Conservation (phyloP, 371 early-diverging fungal genomes). For the Mortierella sp. region DNA sequence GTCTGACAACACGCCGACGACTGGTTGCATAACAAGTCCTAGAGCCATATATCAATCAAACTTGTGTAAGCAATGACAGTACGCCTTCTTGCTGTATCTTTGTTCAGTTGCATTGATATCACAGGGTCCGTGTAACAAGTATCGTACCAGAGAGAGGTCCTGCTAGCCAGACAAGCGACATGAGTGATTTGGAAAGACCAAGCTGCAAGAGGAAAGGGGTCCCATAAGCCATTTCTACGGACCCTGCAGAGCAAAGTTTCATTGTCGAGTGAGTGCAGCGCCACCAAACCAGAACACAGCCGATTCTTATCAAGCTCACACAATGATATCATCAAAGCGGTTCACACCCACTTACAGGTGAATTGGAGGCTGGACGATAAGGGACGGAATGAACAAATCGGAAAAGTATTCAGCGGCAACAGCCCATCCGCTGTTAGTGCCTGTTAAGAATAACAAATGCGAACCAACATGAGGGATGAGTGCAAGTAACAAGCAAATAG, state of each 20-base stretch:
- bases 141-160: conserved; percentile 91
- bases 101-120: no score
- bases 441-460: not conserved
- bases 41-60: not conserved
- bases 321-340: conserved; percentile 36
- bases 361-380: conserved; percentile 34
- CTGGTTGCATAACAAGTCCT: conserved; percentile 86
- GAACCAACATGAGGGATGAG: not conserved
- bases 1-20: conserved; percentile 84
- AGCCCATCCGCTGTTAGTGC: not conserved
- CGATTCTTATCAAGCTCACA: not conserved
- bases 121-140: no score
- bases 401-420: not conserved
- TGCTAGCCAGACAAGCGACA: conserved; percentile 96
- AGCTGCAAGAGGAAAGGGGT: conserved; percentile 90
- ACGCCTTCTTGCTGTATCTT: no score
- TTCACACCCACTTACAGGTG: conserved; percentile 33
- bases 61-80: no score
- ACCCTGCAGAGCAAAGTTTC: conserved; percentile 29
- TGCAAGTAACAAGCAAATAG: not conserved
- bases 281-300: no score
- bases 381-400: not conserved
- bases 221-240: conserved; percentile 64
- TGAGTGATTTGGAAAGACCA: conserved; percentile 84
- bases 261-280: not conserved